phyloP scores from a whole-genome alignment of 2,329 filamentous ascomycete species.

The Gaeumannomyces tritici region DNA sequence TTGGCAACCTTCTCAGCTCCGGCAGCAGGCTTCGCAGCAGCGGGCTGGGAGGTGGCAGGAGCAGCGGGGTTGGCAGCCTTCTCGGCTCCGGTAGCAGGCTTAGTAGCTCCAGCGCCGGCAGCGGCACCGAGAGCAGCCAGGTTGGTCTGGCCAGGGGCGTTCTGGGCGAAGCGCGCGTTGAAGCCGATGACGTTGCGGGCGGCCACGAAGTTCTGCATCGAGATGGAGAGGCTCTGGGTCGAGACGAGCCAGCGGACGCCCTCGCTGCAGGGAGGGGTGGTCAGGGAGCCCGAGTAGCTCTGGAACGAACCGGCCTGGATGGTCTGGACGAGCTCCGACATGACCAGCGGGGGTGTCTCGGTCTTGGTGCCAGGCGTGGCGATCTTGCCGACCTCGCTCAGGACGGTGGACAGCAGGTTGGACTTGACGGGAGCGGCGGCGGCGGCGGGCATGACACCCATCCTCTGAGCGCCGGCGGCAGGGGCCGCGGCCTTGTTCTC shows the following conservation, averaged over 20 bases:
- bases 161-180: conserved; percentile 37
- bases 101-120: background rate
- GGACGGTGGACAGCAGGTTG: conserved; percentile 35
- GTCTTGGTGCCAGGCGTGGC: conserved; percentile 29
- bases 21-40: background rate
- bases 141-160: conserved; percentile 27
- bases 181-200: conserved; percentile 34
- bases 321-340: conserved; percentile 30
- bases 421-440: conserved; percentile 24
- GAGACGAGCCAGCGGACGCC: conserved; percentile 37
- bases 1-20: background rate
- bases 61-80: background rate
- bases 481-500: background rate
- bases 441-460: conserved; percentile 32
- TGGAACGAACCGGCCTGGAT: conserved; percentile 28
- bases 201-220: conserved; percentile 24
- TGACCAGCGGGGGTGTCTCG: conserved; percentile 29
- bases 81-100: background rate
- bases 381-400: conserved; percentile 30
- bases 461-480: background rate
- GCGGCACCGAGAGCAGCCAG: conserved; percentile 14
- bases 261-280: conserved; percentile 39
- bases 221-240: conserved; percentile 28
- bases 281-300: conserved; percentile 36
- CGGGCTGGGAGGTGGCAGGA: no score